Base-by-base conservation (phyloP, 2,329 filamentous ascomycete species). In the Colletotrichum siamense region DNA sequence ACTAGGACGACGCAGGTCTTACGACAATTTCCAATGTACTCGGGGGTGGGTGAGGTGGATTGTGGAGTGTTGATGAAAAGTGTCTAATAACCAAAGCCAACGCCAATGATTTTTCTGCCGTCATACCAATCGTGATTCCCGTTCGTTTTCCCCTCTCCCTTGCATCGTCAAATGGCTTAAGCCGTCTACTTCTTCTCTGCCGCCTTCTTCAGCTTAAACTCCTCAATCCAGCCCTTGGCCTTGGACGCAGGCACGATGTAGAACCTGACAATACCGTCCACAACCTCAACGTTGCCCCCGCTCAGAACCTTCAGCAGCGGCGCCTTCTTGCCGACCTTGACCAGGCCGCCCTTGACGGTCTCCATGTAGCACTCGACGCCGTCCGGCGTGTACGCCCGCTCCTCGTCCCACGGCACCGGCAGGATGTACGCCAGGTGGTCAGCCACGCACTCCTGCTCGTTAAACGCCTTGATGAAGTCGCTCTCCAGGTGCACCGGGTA, bases 291-390 rank as follows among this genome's bases (percentile, higher is more conserved):
- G 81, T 94, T 96, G 8, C 95, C 95, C 10, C 91, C 92, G 10
- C 89, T 89, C 78, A 99, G 85, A 34, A 96, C 91, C 87, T 95
- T 95, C 67, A 95, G 85, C 79, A 99, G 84, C 24, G 92, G 88
- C 78, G 97, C 89, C 82, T 96, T 97, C 90, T 95, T 96, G 64
- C 97, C 96, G 26, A 96, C 93, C 87, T 98, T 98, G 81, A 98
- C 92, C 80, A 99, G 84, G 0, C 96, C 96, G 0, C 96, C 96
- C 0, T 89, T 87, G 6, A 86, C 86, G 0, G 96, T 99, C 87
- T 98, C 96, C 88, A 98, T 94, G 84, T 95, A 99, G 81, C 95
- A 97, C 79, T 98, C 96, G 6, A 98, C 95, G 1, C 85, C 88
- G 1, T 88, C 88, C 2, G 89, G 80, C 1, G 87, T 90, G 84